Percentiles rank a stretch among this genome's conserved stretches.
Conservation (phyloP, 768 basidiomycete genomes). For the Xanthoconium stramineum region DNA sequence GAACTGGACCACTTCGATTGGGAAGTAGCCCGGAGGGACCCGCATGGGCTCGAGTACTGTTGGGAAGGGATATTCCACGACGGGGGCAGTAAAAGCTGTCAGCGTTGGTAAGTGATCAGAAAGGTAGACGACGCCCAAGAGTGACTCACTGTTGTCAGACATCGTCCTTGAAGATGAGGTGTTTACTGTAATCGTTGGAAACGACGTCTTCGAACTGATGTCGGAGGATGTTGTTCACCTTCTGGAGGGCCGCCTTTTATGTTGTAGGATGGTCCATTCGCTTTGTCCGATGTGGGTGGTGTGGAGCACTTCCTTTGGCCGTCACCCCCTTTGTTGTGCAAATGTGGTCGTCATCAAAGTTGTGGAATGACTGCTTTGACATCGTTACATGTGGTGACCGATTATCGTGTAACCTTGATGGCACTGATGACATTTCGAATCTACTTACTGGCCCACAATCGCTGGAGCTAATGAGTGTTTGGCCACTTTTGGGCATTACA, state of each 20-base stretch:
- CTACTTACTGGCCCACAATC: not conserved
- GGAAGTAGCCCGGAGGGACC: conserved; percentile 17
- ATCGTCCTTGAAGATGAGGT: not conserved
- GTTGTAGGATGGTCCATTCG: not conserved
- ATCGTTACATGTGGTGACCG: not conserved
- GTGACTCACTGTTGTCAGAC: conserved; percentile 1
- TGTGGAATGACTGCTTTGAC: not conserved
- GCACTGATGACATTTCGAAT: not conserved
- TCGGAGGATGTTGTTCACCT: not conserved
- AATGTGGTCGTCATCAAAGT: not conserved
- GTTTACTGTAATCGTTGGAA: not conserved
- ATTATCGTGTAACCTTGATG: not conserved
- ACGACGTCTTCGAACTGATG: not conserved
- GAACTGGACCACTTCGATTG: conserved; percentile 27
- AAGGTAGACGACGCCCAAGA: not conserved
- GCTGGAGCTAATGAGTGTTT: not conserved
- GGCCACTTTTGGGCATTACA: not conserved
- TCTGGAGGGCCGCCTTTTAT: conserved; percentile 5
- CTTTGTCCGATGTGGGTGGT: conserved; percentile 3
- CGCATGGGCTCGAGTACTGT: conserved; percentile 14
- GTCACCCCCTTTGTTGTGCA: conserved; percentile 3
- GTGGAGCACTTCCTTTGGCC: not conserved
- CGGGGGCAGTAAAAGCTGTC: not conserved
- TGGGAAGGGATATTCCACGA: not conserved
- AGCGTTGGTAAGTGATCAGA: not conserved